These are phyloP conservation scores for Silene vulgaris DNA, from an alignment of 179 eudicot genomes.

Conservation along the genomic window DNA sequence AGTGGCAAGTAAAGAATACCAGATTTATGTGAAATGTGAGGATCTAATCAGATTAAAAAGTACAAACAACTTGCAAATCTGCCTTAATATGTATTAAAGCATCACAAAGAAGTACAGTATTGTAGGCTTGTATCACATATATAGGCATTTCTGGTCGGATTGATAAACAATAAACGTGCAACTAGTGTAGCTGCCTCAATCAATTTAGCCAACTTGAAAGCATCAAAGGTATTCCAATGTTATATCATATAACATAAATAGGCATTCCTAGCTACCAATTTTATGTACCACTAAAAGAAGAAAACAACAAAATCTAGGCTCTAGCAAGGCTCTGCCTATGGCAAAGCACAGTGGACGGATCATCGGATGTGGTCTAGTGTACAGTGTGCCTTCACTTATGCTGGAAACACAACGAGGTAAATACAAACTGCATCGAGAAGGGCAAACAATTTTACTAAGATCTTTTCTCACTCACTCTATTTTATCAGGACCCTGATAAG, in stretches of 20 bases:
- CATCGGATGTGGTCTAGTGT: too few relatives aligned
- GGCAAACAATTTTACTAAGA: neutral
- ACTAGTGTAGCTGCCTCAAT: neutral
- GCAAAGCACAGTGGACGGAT: too few relatives aligned
- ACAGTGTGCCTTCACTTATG: too few relatives aligned
- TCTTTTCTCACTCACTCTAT: neutral
- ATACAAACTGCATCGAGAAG: too few relatives aligned
- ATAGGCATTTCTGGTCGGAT: neutral
- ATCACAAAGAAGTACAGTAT: neutral
- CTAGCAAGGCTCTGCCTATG: too few relatives aligned
- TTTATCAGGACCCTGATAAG: conserved; percentile 2
- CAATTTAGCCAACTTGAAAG: conserved; percentile 14
- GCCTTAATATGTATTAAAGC: conserved; percentile 12
- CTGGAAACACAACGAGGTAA: too few relatives aligned
- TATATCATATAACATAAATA: neutral
- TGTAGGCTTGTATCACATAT: conserved; percentile 3
- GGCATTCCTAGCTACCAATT: conserved; percentile 8
- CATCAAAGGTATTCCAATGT: neutral
- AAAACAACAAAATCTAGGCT: too few relatives aligned
- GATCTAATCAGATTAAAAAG: conserved; percentile 11
- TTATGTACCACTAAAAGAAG: neutral
- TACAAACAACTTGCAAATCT: conserved; percentile 15
- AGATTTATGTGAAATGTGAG: neutral
- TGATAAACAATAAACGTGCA: neutral
- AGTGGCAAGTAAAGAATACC: conserved; percentile 10